phyloP scores from a whole-genome alignment of 257 asterid genomes.

The Rauvolfia tetraphylla region DNA sequence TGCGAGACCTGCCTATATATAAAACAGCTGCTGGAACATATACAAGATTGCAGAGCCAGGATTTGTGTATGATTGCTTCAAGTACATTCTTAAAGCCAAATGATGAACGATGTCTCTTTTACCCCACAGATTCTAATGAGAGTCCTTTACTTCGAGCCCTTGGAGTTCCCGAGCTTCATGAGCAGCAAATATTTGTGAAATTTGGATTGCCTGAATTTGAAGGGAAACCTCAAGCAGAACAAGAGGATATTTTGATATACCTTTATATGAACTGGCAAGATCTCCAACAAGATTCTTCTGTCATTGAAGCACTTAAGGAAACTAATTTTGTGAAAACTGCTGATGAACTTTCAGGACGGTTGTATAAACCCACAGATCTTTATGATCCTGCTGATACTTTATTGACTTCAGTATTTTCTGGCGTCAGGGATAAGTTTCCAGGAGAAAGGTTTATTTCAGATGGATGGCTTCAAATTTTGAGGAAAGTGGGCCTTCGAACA shows the following conservation, averaged over 20 bases:
- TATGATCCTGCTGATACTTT: conserved; percentile 83
- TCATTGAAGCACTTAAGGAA: conserved; percentile 69
- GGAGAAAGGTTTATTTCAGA: conserved; percentile 90
- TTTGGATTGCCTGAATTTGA: conserved; percentile 83
- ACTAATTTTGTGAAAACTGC: conserved; percentile 75
- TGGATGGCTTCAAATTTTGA: conserved; percentile 80
- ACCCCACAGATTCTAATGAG: conserved; percentile 54
- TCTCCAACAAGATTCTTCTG: conserved; percentile 65
- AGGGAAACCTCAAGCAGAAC: conserved; percentile 59
- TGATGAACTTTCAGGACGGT: conserved; percentile 54
- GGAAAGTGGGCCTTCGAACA: conserved; percentile 78
- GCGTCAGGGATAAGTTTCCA: conserved; percentile 70
- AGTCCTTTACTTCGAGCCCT: conserved; percentile 75
- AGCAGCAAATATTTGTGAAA: conserved; percentile 72
- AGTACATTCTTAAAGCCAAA: conserved; percentile 85
- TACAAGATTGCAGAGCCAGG: conserved; percentile 52
- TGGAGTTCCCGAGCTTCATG: conserved; percentile 79
- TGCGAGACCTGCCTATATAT: conserved; percentile 81
- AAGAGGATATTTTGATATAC: conserved; percentile 86
- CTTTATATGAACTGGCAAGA: conserved; percentile 78
- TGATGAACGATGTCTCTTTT: conserved; percentile 66
- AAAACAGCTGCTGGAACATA: conserved; percentile 73
- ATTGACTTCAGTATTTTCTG: conserved; percentile 75
- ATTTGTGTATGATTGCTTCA: conserved; percentile 77
- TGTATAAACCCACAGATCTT: conserved; percentile 70